Percentiles rank a stretch among this genome's conserved stretches.
Evolutionary conservation across 75 land plant genomes (phyloP).

Genomic region (Adiantum capillusveneris): DNA sequence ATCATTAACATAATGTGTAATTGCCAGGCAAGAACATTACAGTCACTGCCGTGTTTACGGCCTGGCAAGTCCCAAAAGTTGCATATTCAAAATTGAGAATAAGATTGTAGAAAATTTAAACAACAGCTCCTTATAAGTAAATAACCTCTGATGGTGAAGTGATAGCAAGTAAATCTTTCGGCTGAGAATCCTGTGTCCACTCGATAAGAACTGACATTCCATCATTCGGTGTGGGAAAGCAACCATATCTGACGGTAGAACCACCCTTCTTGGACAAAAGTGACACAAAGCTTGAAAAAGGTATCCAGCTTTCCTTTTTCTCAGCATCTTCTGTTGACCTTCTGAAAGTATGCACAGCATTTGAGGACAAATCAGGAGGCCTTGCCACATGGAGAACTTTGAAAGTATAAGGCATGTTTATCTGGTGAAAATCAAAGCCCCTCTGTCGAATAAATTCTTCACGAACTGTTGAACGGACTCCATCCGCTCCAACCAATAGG

Average conservation of each 20-base stretch:
- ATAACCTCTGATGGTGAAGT: constrained; percentile 24
- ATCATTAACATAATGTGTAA: not conserved
- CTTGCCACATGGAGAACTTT: constrained; percentile 30
- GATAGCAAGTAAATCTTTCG: constrained; percentile 21
- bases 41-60: no score
- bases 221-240: constrained; percentile 31
- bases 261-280: constrained; percentile 13
- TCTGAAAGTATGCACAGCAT: constrained; percentile 34
- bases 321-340: constrained; percentile 19
- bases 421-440: constrained; percentile 33
- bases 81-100: no score
- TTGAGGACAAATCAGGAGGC: constrained; percentile 23
- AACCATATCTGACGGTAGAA: constrained; percentile 23
- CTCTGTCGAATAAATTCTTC: constrained; percentile 24
- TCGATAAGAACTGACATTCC: constrained; percentile 31
- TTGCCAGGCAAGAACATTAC: no score
- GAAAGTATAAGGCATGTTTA: constrained; percentile 31
- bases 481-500: constrained; percentile 36
- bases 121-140: no score
- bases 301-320: constrained; percentile 11
- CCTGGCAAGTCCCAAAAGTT: no score
- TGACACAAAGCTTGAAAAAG: constrained; percentile 12
- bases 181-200: constrained; percentile 22
- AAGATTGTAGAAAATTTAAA: no score
- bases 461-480: constrained; percentile 21